These are phyloP conservation scores for Schizophyllum commune DNA, from an alignment of 1,284 basidiomycete genomes.

Conservation along the genomic window DNA sequence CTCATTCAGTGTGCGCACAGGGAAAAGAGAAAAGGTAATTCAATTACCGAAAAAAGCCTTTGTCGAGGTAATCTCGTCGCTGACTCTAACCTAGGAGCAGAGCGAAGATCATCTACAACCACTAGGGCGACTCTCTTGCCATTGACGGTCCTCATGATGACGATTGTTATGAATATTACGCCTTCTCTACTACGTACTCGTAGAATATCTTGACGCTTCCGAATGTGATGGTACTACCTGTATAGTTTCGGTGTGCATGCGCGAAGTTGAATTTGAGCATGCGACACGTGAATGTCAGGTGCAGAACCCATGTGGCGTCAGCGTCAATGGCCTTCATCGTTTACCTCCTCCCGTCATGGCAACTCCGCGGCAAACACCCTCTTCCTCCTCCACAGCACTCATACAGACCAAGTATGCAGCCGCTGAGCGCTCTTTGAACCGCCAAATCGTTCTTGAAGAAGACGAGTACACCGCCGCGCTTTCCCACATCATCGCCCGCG, in stretches of 20 bases:
- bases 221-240: no score
- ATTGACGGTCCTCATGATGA: no score
- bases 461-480: slow-evolving; percentile 91
- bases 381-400: not conserved
- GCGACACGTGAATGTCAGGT: no score
- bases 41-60: no score
- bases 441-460: slow-evolving; percentile 78
- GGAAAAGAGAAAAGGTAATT: not conserved
- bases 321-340: not conserved
- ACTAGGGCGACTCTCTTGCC: no score
- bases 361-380: not conserved
- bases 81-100: not conserved
- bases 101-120: not conserved
- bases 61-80: not conserved
- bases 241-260: no score
- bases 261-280: no score
- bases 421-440: slow-evolving; percentile 52
- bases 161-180: no score
- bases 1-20: not conserved
- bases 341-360: not conserved
- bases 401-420: not conserved
- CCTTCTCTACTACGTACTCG: no score
- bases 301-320: no score
- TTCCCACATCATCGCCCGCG: slow-evolving; percentile 91
- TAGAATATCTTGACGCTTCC: no score